These are phyloP conservation scores for Penicillium antarcticum DNA, from an alignment of 495 filamentous ascomycete genomes.

Conservation along the genomic window DNA sequence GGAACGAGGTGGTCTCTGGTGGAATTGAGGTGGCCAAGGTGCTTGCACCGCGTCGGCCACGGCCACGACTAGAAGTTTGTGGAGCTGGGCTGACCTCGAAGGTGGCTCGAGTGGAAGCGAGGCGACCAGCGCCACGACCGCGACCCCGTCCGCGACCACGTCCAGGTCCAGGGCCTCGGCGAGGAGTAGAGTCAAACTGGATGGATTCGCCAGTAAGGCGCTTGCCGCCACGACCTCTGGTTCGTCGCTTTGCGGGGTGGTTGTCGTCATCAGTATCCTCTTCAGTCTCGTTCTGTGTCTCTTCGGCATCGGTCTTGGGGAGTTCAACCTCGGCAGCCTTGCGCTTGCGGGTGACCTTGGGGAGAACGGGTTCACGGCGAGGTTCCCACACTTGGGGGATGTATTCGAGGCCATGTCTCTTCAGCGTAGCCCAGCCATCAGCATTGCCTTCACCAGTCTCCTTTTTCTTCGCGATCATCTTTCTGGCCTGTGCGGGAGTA, in stretches of 20 bases:
- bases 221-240: constrained; percentile 30
- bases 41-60: constrained; percentile 23
- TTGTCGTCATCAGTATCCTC: constrained; percentile 33
- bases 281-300: constrained; percentile 22
- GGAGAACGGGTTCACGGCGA: constrained; percentile 48
- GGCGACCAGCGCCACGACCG: constrained; percentile 17
- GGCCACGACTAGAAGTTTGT: constrained; percentile 17
- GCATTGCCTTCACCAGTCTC: constrained; percentile 34
- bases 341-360: constrained; percentile 47
- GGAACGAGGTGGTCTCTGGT: constrained; percentile 6
- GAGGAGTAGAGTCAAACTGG: constrained; percentile 15
- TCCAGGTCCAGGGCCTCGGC: constrained; percentile 43
- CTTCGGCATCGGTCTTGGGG: constrained; percentile 30
- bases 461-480: constrained; percentile 34
- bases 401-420: constrained; percentile 32
- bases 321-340: constrained; percentile 41
- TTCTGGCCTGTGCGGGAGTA: constrained; percentile 37
- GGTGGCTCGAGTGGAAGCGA: constrained; percentile 15
- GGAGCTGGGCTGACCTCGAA: constrained; percentile 19
- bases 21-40: constrained; percentile 4
- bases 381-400: constrained; percentile 45
- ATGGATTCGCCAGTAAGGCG: constrained; percentile 24
- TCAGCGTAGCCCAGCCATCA: constrained; percentile 36
- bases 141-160: constrained; percentile 51
- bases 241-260: constrained; percentile 30